phyloP scores from a whole-genome alignment of 805 yeast species.

The Ogataea degrootiae region DNA sequence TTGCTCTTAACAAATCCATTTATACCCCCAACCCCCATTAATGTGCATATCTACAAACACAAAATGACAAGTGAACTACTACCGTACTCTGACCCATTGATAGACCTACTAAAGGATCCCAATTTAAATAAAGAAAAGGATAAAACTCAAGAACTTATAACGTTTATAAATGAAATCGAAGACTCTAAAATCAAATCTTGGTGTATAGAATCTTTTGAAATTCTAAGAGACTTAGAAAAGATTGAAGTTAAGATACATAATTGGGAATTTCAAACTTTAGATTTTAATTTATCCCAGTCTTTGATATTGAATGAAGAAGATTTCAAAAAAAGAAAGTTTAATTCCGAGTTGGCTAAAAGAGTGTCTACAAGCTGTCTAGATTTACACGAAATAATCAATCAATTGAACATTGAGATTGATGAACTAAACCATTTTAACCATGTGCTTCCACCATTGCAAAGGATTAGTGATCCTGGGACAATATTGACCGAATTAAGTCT shows the following conservation, averaged over 20 bases:
- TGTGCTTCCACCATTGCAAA: constrained; percentile 39
- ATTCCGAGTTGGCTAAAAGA: constrained; percentile 48
- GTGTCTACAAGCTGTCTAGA: constrained; percentile 49
- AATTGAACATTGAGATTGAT: constrained; percentile 42
- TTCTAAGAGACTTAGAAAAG: constrained; percentile 46
- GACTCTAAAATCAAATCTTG: constrained; percentile 42
- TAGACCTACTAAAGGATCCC: constrained; percentile 44
- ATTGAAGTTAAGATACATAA: constrained; percentile 42
- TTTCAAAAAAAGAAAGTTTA: constrained; percentile 36
- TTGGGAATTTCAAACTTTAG: constrained; percentile 54
- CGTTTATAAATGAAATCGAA: constrained; percentile 39
- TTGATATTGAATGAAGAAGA: constrained; percentile 18
- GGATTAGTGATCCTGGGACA: constrained; percentile 50
- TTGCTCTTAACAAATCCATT: neutral
- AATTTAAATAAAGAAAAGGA: constrained; percentile 37
- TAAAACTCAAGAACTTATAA: constrained; percentile 36
- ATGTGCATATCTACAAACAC: neutral
- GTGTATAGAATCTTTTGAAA: constrained; percentile 43
- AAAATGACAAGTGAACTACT: constrained; percentile 20
- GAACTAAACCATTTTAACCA: constrained; percentile 40
- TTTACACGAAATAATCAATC: constrained; percentile 36
- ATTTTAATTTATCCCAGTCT: constrained; percentile 37
- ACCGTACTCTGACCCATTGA: constrained; percentile 44
- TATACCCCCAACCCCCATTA: neutral
- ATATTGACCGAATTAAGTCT: constrained; percentile 40